These are phyloP conservation scores for Raffaelea ambrosiae DNA, from an alignment of 2,329 filamentous ascomycete genomes.

Conservation along the genomic window DNA sequence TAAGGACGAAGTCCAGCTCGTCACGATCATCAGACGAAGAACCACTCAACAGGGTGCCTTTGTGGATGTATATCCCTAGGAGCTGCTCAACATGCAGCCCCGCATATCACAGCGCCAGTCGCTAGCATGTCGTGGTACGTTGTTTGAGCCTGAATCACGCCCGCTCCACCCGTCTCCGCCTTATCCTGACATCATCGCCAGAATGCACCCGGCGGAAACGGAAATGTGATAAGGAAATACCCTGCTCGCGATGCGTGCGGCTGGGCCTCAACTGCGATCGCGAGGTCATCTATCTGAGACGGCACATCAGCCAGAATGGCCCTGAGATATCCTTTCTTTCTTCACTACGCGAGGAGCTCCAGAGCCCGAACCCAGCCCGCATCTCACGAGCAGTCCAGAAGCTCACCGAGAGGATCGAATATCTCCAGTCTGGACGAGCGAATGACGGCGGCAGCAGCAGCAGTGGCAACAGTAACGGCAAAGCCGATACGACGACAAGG, in stretches of 20 bases:
- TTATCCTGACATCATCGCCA: neutral
- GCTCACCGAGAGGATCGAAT: slow-evolving; percentile 10
- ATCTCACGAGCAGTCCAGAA: slow-evolving; percentile 6
- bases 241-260: slow-evolving; percentile 12
- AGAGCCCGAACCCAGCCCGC: neutral
- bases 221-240: slow-evolving; percentile 16
- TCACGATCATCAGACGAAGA: too few species aligned
- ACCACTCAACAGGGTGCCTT: too few species aligned
- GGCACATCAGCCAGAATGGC: slow-evolving; percentile 12
- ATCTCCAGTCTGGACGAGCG: slow-evolving; percentile 9
- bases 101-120: slow-evolving; percentile 11
- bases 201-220: slow-evolving; percentile 15
- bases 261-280: slow-evolving; percentile 12
- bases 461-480: neutral
- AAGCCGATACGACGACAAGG: neutral
- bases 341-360: slow-evolving; percentile 9
- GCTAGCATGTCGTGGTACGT: slow-evolving; percentile 10
- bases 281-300: slow-evolving; percentile 12
- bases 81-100: neutral
- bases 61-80: too few species aligned
- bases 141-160: neutral
- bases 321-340: slow-evolving; percentile 14
- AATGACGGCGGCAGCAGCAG: neutral
- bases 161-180: neutral
- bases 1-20: too few species aligned